These are phyloP conservation scores for Botrytis cinerea DNA, from an alignment of 2,329 filamentous ascomycete genomes.

Conservation along the genomic window DNA sequence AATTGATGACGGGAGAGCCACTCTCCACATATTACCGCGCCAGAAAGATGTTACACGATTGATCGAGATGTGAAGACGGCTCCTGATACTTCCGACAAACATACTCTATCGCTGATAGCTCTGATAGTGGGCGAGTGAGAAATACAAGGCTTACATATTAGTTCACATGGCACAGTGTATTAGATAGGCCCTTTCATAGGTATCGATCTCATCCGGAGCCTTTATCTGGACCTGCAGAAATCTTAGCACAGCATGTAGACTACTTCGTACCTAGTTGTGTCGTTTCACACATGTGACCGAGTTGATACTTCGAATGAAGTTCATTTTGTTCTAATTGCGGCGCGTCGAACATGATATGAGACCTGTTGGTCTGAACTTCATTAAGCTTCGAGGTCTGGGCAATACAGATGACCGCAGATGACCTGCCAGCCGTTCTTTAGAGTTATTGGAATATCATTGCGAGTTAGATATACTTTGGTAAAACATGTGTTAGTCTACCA, in stretches of 20 bases:
- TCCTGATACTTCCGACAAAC: slow-evolving; percentile 24
- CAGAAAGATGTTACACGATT: slow-evolving; percentile 2
- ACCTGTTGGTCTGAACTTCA: slow-evolving; percentile 1
- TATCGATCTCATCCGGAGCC: slow-evolving; percentile 26
- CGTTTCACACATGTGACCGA: slow-evolving; percentile 31
- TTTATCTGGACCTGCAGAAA: slow-evolving; percentile 28
- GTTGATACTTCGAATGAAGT: slow-evolving; percentile 1
- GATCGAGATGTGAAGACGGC: slow-evolving; percentile 1
- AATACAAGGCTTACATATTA: background rate
- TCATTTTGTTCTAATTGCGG: background rate
- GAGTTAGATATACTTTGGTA: background rate
- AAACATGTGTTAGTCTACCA: background rate
- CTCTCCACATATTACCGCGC: background rate
- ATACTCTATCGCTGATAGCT: background rate
- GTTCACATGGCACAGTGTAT: background rate
- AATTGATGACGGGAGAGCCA: slow-evolving; percentile 2
- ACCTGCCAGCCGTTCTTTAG: background rate
- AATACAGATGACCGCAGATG: background rate
- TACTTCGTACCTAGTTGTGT: background rate
- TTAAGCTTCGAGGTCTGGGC: background rate
- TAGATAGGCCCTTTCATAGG: background rate
- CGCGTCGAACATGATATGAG: background rate
- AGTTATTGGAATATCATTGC: background rate
- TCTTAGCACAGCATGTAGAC: slow-evolving; percentile 27
- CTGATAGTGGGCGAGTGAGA: background rate